Evolutionary conservation across 2,329 filamentous ascomycete species (phyloP).

Genomic region (Claviceps purpurea): DNA sequence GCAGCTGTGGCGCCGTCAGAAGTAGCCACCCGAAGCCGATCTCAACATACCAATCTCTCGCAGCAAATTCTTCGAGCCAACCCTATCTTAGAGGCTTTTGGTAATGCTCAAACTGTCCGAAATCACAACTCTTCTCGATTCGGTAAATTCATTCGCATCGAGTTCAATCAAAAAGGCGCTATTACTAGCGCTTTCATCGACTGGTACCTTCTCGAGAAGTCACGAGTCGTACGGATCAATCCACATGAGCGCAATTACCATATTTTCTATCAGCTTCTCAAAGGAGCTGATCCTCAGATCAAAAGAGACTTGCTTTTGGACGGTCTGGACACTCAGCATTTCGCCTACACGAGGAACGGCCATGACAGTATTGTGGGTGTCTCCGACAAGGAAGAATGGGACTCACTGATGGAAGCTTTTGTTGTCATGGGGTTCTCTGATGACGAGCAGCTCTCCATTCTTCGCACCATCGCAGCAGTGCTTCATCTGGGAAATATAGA

Average conservation of each 20-base stretch:
- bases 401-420: slow-evolving; percentile 80
- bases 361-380: slow-evolving; percentile 87
- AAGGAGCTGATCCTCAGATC: slow-evolving; percentile 61
- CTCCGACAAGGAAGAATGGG: slow-evolving; percentile 86
- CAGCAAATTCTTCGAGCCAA: slow-evolving; percentile 95
- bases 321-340: slow-evolving; percentile 66
- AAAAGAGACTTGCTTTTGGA: slow-evolving; percentile 67
- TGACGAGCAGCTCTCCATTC: slow-evolving; percentile 67
- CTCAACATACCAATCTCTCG: slow-evolving; percentile 68
- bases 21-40: slow-evolving; percentile 48
- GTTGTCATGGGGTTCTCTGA: slow-evolving; percentile 85
- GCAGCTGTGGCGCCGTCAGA: slow-evolving; percentile 86
- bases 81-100: slow-evolving; percentile 93
- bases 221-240: slow-evolving; percentile 85
- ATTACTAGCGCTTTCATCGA: slow-evolving; percentile 96
- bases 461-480: slow-evolving; percentile 80
- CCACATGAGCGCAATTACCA: slow-evolving; percentile 89
- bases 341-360: slow-evolving; percentile 80
- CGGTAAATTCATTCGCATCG: slow-evolving; percentile 96
- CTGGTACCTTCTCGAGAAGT: slow-evolving; percentile 97
- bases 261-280: slow-evolving; percentile 89
- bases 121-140: slow-evolving; percentile 99
- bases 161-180: slow-evolving; percentile 75
- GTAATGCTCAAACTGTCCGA: slow-evolving; percentile 92
- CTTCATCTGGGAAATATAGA: slow-evolving; percentile 86